A percentile compares a stretch with the other conserved stretches of the same genome.
Conservation (phyloP, 345 rosid genomes). For the Arabidopsis suecica region DNA sequence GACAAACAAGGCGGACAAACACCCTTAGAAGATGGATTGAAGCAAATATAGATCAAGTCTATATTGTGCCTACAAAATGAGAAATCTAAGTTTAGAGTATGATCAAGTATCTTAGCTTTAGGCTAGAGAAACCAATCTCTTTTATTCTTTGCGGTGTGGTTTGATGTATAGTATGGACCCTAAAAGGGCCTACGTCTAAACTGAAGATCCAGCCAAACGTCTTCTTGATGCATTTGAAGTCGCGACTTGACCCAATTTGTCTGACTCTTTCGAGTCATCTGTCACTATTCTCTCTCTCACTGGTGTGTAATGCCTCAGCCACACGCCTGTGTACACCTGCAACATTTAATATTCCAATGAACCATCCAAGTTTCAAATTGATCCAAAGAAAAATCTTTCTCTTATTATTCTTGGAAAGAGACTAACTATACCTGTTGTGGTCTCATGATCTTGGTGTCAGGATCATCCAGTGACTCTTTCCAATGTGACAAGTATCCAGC, state of each 20-base stretch:
- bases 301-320: conserved; percentile 88
- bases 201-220: conserved; percentile 74
- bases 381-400: conserved; percentile 11
- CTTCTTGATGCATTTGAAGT: conserved; percentile 84
- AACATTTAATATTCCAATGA: conserved; percentile 5
- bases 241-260: conserved; percentile 72
- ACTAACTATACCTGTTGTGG: conserved; percentile 79
- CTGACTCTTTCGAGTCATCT: conserved; percentile 48
- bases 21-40: not conserved
- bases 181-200: conserved; percentile 32
- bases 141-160: conserved; percentile 30
- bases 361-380: not conserved
- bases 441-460: conserved; percentile 97
- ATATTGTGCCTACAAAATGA: conserved; percentile 13
- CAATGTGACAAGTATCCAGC: conserved; percentile 97
- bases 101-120: conserved; percentile 9
- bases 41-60: not conserved
- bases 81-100: not conserved
- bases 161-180: not conserved
- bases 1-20: not conserved
- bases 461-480: conserved; percentile 96
- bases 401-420: not conserved
- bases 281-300: conserved; percentile 59
- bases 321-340: conserved; percentile 88
- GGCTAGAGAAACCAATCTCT: conserved; percentile 17